These are phyloP conservation scores for Talaromyces sp. DNA, from an alignment of 2,329 filamentous ascomycete species.

Conservation along the genomic window DNA sequence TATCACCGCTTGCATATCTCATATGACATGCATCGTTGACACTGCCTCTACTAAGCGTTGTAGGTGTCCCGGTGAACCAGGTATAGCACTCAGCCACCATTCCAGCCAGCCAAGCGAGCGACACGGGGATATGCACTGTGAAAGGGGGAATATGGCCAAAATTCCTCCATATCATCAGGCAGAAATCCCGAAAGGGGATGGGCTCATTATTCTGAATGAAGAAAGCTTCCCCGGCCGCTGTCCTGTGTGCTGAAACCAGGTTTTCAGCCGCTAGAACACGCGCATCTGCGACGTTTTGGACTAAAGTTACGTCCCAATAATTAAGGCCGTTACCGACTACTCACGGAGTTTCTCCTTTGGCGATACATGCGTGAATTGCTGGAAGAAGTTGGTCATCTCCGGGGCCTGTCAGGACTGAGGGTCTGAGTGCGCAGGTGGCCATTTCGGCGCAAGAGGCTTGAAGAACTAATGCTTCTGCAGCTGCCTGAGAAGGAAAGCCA, in stretches of 20 bases:
- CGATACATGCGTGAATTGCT: conserved; percentile 43
- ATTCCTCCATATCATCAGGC: conserved; percentile 42
- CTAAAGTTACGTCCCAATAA: conserved; percentile 45
- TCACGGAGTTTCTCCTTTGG: conserved; percentile 41
- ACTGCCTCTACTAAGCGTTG: conserved; percentile 51
- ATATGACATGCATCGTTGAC: conserved; percentile 53
- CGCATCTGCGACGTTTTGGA: conserved; percentile 44
- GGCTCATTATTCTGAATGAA: conserved; percentile 48
- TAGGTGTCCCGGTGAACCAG: conserved; percentile 45
- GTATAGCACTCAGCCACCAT: conserved; percentile 46
- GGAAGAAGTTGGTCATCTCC: conserved; percentile 43
- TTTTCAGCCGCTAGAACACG: conserved; percentile 46
- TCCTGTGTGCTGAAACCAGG: conserved; percentile 35
- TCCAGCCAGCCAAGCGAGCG: conserved; percentile 49
- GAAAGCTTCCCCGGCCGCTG: conserved; percentile 44
- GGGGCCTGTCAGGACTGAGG: conserved; percentile 44
- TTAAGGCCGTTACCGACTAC: conserved; percentile 41
- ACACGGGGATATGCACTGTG: conserved; percentile 47
- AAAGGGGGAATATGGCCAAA: conserved; percentile 51
- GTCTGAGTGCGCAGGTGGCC: conserved; percentile 41
- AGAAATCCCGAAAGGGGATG: conserved; percentile 44
- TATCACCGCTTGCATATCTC: conserved; percentile 52
- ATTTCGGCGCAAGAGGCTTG: conserved; percentile 33
- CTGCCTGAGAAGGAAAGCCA: conserved; percentile 33
- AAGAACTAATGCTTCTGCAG: conserved; percentile 42